Percentiles rank a stretch among this genome's conserved stretches.
phyloP scores from a whole-genome alignment of 352 stramenopile species.

The Phytophthora chlamydospora region DNA sequence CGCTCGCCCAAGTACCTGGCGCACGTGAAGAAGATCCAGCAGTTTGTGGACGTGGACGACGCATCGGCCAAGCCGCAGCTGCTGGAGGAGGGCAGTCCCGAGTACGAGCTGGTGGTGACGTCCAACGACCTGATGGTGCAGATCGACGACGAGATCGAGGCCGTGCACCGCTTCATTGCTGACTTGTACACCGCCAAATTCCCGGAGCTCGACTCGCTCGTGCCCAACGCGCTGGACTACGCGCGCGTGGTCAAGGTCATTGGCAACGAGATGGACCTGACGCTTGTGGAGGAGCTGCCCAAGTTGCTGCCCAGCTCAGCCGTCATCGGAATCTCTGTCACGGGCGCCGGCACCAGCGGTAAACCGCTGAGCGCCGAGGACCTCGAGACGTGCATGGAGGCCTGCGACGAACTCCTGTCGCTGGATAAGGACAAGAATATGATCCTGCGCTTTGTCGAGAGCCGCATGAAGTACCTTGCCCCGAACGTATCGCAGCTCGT shows the following conservation, averaged over 20 bases:
- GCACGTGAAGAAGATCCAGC: conserved; percentile 74
- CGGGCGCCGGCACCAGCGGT: conserved; percentile 91
- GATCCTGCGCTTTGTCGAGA: conserved; percentile 93
- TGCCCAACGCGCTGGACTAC: conserved; percentile 94
- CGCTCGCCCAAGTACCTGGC: conserved; percentile 71
- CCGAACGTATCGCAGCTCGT: conserved; percentile 94
- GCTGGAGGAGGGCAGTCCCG: conserved; percentile 65
- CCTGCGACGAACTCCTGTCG: conserved; percentile 89
- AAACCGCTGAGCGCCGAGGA: conserved; percentile 75
- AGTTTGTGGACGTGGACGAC: conserved; percentile 49
- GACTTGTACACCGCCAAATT: conserved; percentile 95
- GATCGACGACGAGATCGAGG: conserved; percentile 94
- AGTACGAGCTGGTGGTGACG: conserved; percentile 89
- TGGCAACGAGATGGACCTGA: conserved; percentile 95
- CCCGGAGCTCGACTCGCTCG: conserved; percentile 94
- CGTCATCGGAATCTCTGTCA: conserved; percentile 96
- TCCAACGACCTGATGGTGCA: conserved; percentile 94
- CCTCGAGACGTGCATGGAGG: conserved; percentile 74
- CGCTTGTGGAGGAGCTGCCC: conserved; percentile 84
- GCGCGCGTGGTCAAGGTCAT: conserved; percentile 92
- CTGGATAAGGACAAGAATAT: conserved; percentile 86
- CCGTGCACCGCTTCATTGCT: conserved; percentile 91
- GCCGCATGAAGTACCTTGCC: conserved; percentile 92
- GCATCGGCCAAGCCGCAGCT: conserved; percentile 32
- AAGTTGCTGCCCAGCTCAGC: conserved; percentile 92